Evolutionary conservation across 192 early-diverging fungal species (phyloP).

Genomic region (Phlyctochytrium bullatum): DNA sequence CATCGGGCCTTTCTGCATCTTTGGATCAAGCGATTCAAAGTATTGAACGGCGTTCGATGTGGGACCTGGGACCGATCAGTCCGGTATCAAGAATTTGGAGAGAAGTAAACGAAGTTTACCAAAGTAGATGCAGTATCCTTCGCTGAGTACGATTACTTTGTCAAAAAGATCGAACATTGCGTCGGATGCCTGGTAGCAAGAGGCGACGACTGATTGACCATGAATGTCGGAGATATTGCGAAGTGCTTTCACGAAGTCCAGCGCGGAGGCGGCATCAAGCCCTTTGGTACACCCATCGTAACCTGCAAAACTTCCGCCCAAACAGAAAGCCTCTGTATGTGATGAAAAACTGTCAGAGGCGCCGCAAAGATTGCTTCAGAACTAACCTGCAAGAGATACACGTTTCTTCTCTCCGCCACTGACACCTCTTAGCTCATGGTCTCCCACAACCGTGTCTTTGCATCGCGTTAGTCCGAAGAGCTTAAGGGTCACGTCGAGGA

Average conservation of each 20-base stretch:
- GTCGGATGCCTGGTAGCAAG: slow-evolving; percentile 66
- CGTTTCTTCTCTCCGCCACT: slow-evolving; percentile 86
- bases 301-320: slow-evolving; percentile 31
- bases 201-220: slow-evolving; percentile 38
- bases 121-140: slow-evolving; percentile 44
- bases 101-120: too few relatives aligned
- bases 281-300: slow-evolving; percentile 70
- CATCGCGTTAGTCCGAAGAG: slow-evolving; percentile 35
- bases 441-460: slow-evolving; percentile 57
- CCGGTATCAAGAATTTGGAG: too few relatives aligned
- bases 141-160: slow-evolving; percentile 45
- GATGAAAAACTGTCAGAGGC: too few relatives aligned
- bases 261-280: slow-evolving; percentile 76
- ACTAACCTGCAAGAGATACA: slow-evolving; percentile 79
- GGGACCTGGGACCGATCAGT: too few relatives aligned
- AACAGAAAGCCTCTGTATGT: slow-evolving; percentile 41
- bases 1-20: slow-evolving; percentile 15
- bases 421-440: slow-evolving; percentile 73
- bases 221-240: slow-evolving; percentile 71
- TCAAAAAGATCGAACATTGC: slow-evolving; percentile 68
- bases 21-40: slow-evolving; percentile 9
- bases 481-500: slow-evolving; percentile 39
- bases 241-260: slow-evolving; percentile 75
- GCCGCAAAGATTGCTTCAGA: slow-evolving; percentile 35
- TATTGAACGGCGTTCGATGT: slow-evolving; percentile 13